phyloP scores from a whole-genome alignment of 2,329 filamentous ascomycete species.

The Fusarium veterinarium region DNA sequence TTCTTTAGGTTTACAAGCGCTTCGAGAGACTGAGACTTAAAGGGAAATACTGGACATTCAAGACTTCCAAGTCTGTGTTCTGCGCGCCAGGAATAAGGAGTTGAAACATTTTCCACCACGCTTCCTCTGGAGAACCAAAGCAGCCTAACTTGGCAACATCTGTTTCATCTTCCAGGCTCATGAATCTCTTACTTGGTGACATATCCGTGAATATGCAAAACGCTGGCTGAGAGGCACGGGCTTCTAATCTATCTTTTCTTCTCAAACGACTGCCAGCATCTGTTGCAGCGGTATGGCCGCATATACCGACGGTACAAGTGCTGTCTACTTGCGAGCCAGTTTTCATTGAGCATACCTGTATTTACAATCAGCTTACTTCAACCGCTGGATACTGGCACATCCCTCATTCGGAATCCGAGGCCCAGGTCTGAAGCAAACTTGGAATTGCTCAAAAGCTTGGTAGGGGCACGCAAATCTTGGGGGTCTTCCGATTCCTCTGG shows the following conservation, averaged over 20 bases:
- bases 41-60: not conserved
- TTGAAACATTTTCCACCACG: not conserved
- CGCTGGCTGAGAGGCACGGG: not conserved
- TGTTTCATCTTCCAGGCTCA: not conserved
- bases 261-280: not conserved
- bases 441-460: not conserved
- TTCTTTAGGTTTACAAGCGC: not conserved
- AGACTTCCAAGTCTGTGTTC: not conserved
- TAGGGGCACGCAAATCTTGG: not conserved
- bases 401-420: slow-evolving; percentile 7
- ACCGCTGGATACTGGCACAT: slow-evolving; percentile 1
- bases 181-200: not conserved
- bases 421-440: slow-evolving; percentile 3
- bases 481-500: not conserved
- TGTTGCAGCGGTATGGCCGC: not conserved
- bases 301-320: not conserved
- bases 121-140: not conserved
- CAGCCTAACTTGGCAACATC: not conserved
- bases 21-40: not conserved
- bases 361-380: not conserved
- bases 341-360: too few species aligned
- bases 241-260: not conserved
- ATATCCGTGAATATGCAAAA: not conserved
- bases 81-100: not conserved
- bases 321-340: not conserved